Evolutionary conservation across 345 rosid species (phyloP).

Genomic region (Nephelium lappaceum): DNA sequence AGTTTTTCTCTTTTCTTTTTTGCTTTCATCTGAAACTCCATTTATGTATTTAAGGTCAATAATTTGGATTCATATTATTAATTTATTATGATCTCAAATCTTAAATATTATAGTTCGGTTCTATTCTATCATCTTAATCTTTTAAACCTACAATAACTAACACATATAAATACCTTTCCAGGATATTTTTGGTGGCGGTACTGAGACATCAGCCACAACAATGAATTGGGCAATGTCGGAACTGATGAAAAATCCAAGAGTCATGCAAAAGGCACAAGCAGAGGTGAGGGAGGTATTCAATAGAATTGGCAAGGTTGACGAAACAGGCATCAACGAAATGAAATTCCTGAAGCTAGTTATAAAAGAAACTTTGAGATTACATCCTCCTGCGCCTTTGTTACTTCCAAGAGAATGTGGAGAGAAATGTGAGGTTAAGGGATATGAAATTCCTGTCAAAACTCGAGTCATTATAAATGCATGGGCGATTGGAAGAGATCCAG

Average conservation of each 20-base stretch:
- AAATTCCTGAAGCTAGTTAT: constrained; percentile 24
- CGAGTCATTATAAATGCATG: constrained; percentile 35
- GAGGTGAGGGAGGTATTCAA: constrained; percentile 31
- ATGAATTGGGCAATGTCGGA: constrained; percentile 36
- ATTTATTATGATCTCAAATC: too few species aligned
- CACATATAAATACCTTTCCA: background rate
- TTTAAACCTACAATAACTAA: too few species aligned
- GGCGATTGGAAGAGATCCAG: constrained; percentile 39
- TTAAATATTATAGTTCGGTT: too few species aligned
- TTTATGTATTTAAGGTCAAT: too few species aligned
- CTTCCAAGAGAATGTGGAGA: constrained; percentile 31
- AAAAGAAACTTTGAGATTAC: constrained; percentile 36
- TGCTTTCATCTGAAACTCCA: too few species aligned
- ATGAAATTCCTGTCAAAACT: constrained; percentile 25
- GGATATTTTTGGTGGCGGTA: constrained; percentile 29
- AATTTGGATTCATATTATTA: too few species aligned
- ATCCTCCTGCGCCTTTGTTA: constrained; percentile 29
- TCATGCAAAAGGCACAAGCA: constrained; percentile 24
- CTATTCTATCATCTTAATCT: too few species aligned
- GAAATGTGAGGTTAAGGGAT: constrained; percentile 27
- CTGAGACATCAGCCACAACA: constrained; percentile 35
- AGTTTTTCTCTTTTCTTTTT: too few species aligned
- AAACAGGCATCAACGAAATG: constrained; percentile 20
- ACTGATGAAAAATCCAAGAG: constrained; percentile 27
- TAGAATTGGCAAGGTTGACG: constrained; percentile 23